Base-by-base conservation (phyloP, 192 early-diverging fungal species). In the Gryganskiella cystojenkinii region DNA sequence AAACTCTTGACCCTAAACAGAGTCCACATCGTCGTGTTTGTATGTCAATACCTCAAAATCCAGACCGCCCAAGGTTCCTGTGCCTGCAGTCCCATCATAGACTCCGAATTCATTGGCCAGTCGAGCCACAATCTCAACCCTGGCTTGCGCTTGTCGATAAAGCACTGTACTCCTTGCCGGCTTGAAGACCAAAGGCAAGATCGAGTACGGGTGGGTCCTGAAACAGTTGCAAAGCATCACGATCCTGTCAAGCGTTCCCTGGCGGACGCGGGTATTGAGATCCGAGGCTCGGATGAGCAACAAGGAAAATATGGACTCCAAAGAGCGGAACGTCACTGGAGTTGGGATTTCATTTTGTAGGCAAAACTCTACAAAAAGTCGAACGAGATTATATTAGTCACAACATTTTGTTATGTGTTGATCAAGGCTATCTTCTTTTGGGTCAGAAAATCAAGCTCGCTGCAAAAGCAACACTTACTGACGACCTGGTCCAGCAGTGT, bases 201-300 rank as follows among this genome's bases (percentile, higher is more conserved):
- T 73, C 35, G 82, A 83, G 35, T 85, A 81, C 4, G 84, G 85
- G 1, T 62, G 52, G 2, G 68, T 57, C 42, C 83, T 73, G 60
- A 83, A 92, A 10, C 82, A 67, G 27, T 88, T 86, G 14, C 73
- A 80, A 22, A 92, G 80, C 47, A 79, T 61, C 22, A 86, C 62
- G 28, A 89, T 81, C 31, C 87, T 31, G 37, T 89, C 80, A 2
- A 81, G 53, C 14, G 83, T 54, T 24, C 54, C 56, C 64, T 88
- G 83, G 40, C 81, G 83, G 14, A 90, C 70, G 9, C 89, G 82
- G 9, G 86, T 63, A 51, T 90, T 91, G 58, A 85, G 68, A 71
- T 92, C 90, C 1, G 81, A 79, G 17, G 83, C 67, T 55, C 88
- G 87, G n/a, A 60, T 44, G 33, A 92, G 72, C 22, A 92, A 72